Conservation (phyloP, 768 basidiomycete species). For the Mycena rosella region DNA sequence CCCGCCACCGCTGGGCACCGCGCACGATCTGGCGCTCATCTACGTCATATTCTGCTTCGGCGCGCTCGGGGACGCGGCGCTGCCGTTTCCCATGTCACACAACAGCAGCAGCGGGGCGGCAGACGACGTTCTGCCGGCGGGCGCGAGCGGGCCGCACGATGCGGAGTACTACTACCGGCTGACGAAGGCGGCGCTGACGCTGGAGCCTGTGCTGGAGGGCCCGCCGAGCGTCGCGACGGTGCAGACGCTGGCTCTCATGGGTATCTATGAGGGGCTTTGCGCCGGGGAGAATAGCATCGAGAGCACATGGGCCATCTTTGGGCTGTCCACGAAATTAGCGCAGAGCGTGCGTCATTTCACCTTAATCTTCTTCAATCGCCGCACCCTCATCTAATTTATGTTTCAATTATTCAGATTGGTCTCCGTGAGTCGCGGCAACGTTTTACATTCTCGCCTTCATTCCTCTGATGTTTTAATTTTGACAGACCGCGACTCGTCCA, state of each 20-base stretch:
- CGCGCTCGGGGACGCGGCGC: constrained; percentile 65
- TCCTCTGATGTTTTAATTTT: constrained; percentile 16
- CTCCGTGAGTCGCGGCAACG: constrained; percentile 64
- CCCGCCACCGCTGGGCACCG: constrained; percentile 42
- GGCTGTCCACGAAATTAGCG: constrained; percentile 72
- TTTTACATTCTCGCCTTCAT: neutral
- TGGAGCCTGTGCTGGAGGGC: constrained; percentile 77
- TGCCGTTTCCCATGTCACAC: constrained; percentile 60
- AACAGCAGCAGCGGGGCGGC: neutral
- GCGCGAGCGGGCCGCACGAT: constrained; percentile 17
- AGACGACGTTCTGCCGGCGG: constrained; percentile 11
- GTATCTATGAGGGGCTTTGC: constrained; percentile 77
- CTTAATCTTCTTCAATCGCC: neutral
- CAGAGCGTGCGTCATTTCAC: constrained; percentile 67
- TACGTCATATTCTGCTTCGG: constrained; percentile 76
- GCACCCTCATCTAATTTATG: constrained; percentile 3
- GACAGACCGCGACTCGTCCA: constrained; percentile 77
- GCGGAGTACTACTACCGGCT: constrained; percentile 69
- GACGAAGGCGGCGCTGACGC: constrained; percentile 71
- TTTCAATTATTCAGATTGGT: constrained; percentile 62
- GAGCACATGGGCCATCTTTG: constrained; percentile 75
- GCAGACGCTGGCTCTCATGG: constrained; percentile 75
- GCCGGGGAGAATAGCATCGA: constrained; percentile 80
- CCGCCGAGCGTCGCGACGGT: constrained; percentile 80
- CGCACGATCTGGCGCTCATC: constrained; percentile 74